Percentiles rank a stretch among this genome's conserved stretches.
These are phyloP conservation scores for Suillus occidentalis DNA, from an alignment of 768 basidiomycete genomes.

Conservation along the genomic window DNA sequence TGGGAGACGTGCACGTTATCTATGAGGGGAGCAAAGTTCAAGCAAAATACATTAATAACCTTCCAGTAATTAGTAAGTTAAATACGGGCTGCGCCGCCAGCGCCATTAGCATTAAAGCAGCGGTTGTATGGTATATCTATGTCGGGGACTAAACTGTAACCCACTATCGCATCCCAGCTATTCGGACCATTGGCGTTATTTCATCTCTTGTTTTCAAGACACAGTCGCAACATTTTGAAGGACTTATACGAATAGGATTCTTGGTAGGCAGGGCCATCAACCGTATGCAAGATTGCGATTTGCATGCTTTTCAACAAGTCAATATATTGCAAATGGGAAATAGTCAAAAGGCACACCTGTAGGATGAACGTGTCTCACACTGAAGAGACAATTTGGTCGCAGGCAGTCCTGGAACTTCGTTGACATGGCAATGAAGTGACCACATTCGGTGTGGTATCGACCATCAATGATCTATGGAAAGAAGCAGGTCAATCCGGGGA, in stretches of 20 bases:
- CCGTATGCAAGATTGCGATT: slow-evolving; percentile 53
- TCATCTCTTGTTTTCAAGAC: slow-evolving; percentile 26
- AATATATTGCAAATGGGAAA: not conserved
- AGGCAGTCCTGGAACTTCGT: slow-evolving; percentile 69
- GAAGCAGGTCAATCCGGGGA: slow-evolving; percentile 7
- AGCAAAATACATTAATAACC: not conserved
- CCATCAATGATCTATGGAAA: slow-evolving; percentile 67
- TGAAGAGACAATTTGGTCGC: slow-evolving; percentile 66
- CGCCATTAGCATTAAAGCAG: slow-evolving; percentile 15
- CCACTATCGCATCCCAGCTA: slow-evolving; percentile 10
- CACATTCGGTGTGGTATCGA: slow-evolving; percentile 66
- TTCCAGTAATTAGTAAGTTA: not conserved
- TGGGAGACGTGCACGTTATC: not conserved
- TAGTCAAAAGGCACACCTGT: slow-evolving; percentile 39
- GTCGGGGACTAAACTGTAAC: not conserved
- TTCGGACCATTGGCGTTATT: slow-evolving; percentile 8
- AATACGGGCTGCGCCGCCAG: slow-evolving; percentile 20
- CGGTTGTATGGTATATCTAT: slow-evolving; percentile 6
- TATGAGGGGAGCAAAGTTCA: not conserved
- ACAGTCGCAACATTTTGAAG: slow-evolving; percentile 42
- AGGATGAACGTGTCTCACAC: slow-evolving; percentile 58
- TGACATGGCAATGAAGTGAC: slow-evolving; percentile 73
- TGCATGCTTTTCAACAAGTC: slow-evolving; percentile 45
- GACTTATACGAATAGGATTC: slow-evolving; percentile 73
- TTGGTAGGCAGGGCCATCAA: slow-evolving; percentile 67